A percentile compares a stretch with the other conserved stretches of the same genome.
Evolutionary conservation across 495 filamentous ascomycete genomes (phyloP).

Genomic region (Aspergillus conjunctus): DNA sequence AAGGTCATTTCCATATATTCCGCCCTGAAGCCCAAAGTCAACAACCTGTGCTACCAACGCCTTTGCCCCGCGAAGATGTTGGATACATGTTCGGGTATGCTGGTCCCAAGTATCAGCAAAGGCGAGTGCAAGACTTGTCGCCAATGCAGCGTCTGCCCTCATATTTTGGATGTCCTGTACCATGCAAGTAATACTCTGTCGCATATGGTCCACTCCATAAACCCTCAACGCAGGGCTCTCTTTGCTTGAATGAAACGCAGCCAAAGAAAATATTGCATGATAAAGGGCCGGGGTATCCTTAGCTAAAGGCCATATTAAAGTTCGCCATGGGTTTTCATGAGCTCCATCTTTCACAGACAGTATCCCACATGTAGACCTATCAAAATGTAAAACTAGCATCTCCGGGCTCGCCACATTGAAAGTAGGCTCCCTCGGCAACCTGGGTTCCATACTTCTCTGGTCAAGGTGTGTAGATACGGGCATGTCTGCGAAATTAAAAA

Average conservation of each 20-base stretch:
- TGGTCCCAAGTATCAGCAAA: conserved; percentile 81
- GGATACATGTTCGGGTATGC: conserved; percentile 72
- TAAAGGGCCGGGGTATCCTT: conserved; percentile 68
- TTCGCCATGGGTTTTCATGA: conserved; percentile 78
- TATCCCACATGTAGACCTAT: conserved; percentile 73
- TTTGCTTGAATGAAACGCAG: conserved; percentile 72
- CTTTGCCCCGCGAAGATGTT: conserved; percentile 72
- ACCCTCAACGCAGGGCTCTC: conserved; percentile 59
- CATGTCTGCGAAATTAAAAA: conserved; percentile 25
- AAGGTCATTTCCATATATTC: conserved; percentile 45
- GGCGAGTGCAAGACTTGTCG: conserved; percentile 72
- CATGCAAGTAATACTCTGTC: conserved; percentile 61
- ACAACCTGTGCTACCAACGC: conserved; percentile 63
- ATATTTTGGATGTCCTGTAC: conserved; percentile 62
- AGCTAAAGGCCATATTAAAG: conserved; percentile 71
- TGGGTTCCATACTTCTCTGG: conserved; percentile 1
- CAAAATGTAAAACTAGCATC: conserved; percentile 67
- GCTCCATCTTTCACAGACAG: conserved; percentile 72
- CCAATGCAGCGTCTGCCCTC: conserved; percentile 66
- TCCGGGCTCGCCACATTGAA: conserved; percentile 57
- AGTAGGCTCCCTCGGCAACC: conserved; percentile 42
- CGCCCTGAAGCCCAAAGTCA: conserved; percentile 37
- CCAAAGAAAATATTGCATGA: conserved; percentile 74
- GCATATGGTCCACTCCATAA: conserved; percentile 73
- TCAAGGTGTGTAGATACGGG: conserved; percentile 5